These are phyloP conservation scores for Aureobasidium sp. DNA, from an alignment of 2,329 filamentous ascomycete species.

Conservation along the genomic window DNA sequence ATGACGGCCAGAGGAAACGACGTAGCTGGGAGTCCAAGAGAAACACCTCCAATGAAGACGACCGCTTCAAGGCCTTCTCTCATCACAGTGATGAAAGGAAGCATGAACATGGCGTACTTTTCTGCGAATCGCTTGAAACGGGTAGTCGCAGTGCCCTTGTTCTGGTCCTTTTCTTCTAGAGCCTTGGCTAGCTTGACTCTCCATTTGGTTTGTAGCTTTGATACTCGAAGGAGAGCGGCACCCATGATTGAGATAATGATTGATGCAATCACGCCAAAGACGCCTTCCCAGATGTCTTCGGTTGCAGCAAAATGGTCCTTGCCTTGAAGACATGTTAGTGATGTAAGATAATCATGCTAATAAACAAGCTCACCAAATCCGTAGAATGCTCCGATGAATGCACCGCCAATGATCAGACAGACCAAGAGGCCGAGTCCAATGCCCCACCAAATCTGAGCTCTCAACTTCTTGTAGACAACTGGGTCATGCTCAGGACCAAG, in stretches of 20 bases:
- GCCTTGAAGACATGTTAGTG: not conserved
- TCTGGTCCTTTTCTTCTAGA: slow-evolving; percentile 47
- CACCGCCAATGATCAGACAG: slow-evolving; percentile 56
- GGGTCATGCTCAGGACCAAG: slow-evolving; percentile 57
- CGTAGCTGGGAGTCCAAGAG: slow-evolving; percentile 63
- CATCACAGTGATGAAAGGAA: slow-evolving; percentile 82
- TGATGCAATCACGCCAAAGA: slow-evolving; percentile 65
- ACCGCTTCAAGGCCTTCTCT: slow-evolving; percentile 81
- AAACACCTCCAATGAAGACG: slow-evolving; percentile 78
- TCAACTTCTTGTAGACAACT: slow-evolving; percentile 57
- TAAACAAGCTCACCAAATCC: slow-evolving; percentile 41
- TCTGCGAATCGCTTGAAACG: slow-evolving; percentile 57
- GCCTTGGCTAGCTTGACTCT: slow-evolving; percentile 68
- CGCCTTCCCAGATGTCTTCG: slow-evolving; percentile 74
- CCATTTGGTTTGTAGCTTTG: slow-evolving; percentile 82
- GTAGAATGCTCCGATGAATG: slow-evolving; percentile 67
- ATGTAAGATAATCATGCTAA: not conserved
- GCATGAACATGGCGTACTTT: slow-evolving; percentile 77
- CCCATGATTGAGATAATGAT: slow-evolving; percentile 78
- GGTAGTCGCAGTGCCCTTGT: slow-evolving; percentile 29
- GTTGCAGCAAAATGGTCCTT: slow-evolving; percentile 57
- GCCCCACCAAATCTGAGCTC: slow-evolving; percentile 65
- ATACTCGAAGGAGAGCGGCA: slow-evolving; percentile 68
- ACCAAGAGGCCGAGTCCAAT: slow-evolving; percentile 54
- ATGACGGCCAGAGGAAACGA: slow-evolving; percentile 72